A percentile compares a stretch with the other conserved stretches of the same genome.
These are phyloP conservation scores for Aspergillus pseudoglaucus DNA, from an alignment of 2,329 filamentous ascomycete genomes.

Conservation along the genomic window DNA sequence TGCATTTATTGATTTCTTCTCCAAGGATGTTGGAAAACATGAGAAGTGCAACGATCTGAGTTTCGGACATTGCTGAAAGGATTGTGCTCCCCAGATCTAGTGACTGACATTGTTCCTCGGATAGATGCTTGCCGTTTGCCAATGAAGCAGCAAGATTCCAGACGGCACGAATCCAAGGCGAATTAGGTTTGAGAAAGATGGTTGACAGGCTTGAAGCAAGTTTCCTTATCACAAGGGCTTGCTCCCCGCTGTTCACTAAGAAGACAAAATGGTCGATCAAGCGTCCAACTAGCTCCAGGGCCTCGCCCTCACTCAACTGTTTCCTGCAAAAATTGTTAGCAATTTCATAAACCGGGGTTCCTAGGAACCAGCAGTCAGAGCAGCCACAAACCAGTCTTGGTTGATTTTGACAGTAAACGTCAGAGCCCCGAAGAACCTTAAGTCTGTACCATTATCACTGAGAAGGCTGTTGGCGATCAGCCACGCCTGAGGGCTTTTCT, in stretches of 20 bases:
- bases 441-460: constrained; percentile 60
- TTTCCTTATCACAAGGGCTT: constrained; percentile 40
- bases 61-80: constrained; percentile 31
- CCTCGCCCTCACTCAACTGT: constrained; percentile 28
- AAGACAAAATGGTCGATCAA: constrained; percentile 39
- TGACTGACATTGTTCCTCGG: constrained; percentile 25
- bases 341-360: neutral
- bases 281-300: constrained; percentile 31
- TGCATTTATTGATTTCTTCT: constrained; percentile 30
- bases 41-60: constrained; percentile 29
- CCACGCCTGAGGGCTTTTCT: constrained; percentile 78
- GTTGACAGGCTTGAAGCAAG: constrained; percentile 39
- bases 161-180: constrained; percentile 33
- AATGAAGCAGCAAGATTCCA: constrained; percentile 34
- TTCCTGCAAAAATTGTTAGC: constrained; percentile 20
- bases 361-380: constrained; percentile 7
- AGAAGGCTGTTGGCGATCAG: constrained; percentile 72
- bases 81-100: constrained; percentile 25
- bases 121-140: constrained; percentile 30
- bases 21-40: constrained; percentile 36
- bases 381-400: constrained; percentile 61
- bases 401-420: constrained; percentile 95
- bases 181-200: constrained; percentile 36
- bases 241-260: constrained; percentile 34
- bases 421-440: constrained; percentile 86